These are phyloP conservation scores for Diaporthe ampelina DNA, from an alignment of 2,329 filamentous ascomycete genomes.

Conservation along the genomic window DNA sequence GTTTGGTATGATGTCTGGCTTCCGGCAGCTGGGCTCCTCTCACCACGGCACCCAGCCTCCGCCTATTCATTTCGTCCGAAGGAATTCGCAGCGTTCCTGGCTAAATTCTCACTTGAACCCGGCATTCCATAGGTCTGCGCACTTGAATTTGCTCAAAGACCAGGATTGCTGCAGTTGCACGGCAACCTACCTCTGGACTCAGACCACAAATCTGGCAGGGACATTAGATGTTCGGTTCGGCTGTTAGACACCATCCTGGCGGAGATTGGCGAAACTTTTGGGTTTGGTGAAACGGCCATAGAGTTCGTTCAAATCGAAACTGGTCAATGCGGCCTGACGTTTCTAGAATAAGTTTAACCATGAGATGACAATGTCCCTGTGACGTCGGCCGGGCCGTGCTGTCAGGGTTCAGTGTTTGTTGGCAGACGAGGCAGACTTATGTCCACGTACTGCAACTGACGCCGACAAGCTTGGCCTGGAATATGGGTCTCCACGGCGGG, in stretches of 20 bases:
- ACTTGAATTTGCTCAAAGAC: not conserved
- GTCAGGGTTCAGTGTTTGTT: not conserved
- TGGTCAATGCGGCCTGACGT: constrained; percentile 17
- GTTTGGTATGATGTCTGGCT: not conserved
- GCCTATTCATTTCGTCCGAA: not conserved
- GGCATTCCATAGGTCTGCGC: not conserved
- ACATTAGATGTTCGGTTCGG: not conserved
- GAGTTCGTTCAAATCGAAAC: constrained; percentile 33
- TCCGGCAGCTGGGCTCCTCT: not conserved
- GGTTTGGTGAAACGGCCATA: constrained; percentile 26
- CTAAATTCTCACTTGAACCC: not conserved
- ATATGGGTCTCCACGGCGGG: constrained; percentile 1
- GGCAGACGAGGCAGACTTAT: not conserved
- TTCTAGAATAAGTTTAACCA: constrained; percentile 34
- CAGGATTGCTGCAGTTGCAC: not conserved
- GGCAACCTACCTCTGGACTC: too few relatives aligned
- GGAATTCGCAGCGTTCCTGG: not conserved
- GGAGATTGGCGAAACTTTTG: constrained; percentile 24
- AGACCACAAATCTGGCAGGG: not conserved
- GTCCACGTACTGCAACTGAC: too few relatives aligned
- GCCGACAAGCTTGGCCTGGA: not conserved
- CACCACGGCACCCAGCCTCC: not conserved
- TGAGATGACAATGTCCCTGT: constrained; percentile 1
- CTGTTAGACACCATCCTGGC: not conserved
- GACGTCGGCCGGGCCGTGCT: not conserved